Percentiles rank a stretch among this genome's conserved stretches.
Evolutionary conservation across 139 green algal species (phyloP).

Genomic region (Coelastrella sp.): DNA sequence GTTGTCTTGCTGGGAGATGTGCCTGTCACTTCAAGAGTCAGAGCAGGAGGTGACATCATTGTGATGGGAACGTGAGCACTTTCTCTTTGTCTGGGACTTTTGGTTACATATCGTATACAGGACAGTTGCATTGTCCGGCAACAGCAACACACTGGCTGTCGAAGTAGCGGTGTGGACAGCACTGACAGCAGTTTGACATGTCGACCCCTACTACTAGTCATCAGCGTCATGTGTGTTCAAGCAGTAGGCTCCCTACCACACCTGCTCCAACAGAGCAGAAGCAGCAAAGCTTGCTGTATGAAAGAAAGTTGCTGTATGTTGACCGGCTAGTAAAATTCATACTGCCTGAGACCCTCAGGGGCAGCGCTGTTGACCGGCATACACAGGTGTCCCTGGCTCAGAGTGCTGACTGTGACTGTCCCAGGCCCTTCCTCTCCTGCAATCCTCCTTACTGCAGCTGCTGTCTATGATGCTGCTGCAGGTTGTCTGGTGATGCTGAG

Average conservation of each 20-base stretch:
- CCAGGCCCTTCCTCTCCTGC: neutral
- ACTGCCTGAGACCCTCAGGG: no score
- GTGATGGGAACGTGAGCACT: slow-evolving; percentile 37
- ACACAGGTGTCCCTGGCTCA: neutral
- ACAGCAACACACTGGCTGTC: neutral
- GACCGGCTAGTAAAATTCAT: no score
- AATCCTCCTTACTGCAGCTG: neutral
- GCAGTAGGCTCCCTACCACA: no score
- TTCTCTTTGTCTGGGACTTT: no score
- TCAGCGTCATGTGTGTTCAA: no score
- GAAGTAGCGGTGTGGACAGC: no score
- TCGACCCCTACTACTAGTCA: no score
- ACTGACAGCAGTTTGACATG: no score
- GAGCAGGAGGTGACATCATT: slow-evolving; percentile 33
- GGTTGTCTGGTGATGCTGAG: slow-evolving; percentile 20
- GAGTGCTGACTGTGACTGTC: neutral
- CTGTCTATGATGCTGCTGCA: neutral
- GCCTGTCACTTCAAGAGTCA: neutral
- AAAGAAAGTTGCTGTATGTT: no score
- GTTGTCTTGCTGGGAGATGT: slow-evolving; percentile 46
- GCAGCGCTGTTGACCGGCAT: no score
- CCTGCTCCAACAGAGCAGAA: no score
- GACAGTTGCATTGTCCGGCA: neutral
- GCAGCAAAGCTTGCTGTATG: no score
- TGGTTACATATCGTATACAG: neutral